phyloP scores from a whole-genome alignment of 768 basidiomycete species.

The Phlebiopsis gigantea region DNA sequence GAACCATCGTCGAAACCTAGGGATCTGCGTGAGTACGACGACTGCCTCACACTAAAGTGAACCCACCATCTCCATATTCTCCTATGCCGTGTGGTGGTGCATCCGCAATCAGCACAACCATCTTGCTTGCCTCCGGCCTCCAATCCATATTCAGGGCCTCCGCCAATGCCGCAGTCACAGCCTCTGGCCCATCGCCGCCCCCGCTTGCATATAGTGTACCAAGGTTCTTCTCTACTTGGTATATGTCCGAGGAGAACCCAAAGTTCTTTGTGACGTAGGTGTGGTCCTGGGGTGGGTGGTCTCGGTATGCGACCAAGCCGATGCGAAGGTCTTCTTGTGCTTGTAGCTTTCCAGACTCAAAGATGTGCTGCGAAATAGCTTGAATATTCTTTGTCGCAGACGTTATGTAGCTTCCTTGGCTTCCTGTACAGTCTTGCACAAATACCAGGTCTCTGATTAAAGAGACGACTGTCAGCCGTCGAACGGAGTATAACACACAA shows the following conservation, averaged over 20 bases:
- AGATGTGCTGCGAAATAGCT: slow-evolving; percentile 90
- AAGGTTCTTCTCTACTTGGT: slow-evolving; percentile 79
- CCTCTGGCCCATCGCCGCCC: slow-evolving; percentile 94
- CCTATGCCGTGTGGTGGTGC: slow-evolving; percentile 97
- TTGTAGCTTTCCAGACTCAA: slow-evolving; percentile 90
- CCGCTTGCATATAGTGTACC: slow-evolving; percentile 83
- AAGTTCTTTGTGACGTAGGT: slow-evolving; percentile 92
- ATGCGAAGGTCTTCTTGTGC: slow-evolving; percentile 83
- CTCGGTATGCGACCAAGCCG: slow-evolving; percentile 91
- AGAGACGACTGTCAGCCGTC: not conserved
- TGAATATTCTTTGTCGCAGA: slow-evolving; percentile 96
- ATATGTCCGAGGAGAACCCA: slow-evolving; percentile 90
- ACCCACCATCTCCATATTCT: slow-evolving; percentile 90
- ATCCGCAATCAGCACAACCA: slow-evolving; percentile 96
- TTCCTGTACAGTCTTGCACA: slow-evolving; percentile 93
- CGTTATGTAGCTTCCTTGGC: slow-evolving; percentile 86
- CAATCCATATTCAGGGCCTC: slow-evolving; percentile 89
- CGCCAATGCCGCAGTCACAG: slow-evolving; percentile 88
- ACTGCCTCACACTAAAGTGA: not conserved
- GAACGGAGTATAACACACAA: not conserved
- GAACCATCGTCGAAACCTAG: slow-evolving; percentile 91
- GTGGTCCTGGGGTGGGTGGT: slow-evolving; percentile 96
- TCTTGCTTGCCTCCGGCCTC: slow-evolving; percentile 84
- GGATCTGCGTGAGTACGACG: slow-evolving; percentile 10
- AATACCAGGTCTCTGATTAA: slow-evolving; percentile 80